phyloP scores from a whole-genome alignment of 2,329 filamentous ascomycete genomes.

The Bipolaris bicolor region DNA sequence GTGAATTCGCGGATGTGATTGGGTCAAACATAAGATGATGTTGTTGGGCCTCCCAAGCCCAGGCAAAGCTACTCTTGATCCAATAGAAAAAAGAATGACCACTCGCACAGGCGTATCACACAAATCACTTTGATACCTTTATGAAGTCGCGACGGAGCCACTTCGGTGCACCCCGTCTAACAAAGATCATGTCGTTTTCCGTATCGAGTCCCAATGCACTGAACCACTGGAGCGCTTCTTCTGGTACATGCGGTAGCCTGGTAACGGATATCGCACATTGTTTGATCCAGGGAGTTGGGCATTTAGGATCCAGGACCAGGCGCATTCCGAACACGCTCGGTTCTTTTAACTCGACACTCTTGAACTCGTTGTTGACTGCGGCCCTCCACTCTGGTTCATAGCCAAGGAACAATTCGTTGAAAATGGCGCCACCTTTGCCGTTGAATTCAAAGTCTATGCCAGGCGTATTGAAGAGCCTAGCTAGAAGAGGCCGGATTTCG shows the following conservation, averaged over 20 bases:
- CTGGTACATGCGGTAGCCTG: slow-evolving; percentile 15
- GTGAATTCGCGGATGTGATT: not conserved
- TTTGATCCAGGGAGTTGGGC: slow-evolving; percentile 11
- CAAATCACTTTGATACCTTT: slow-evolving; percentile 7
- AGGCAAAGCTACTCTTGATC: not conserved
- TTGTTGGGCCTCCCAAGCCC: not conserved
- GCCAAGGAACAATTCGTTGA: slow-evolving; percentile 17
- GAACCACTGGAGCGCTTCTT: slow-evolving; percentile 14
- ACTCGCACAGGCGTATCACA: not conserved
- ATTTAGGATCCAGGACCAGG: slow-evolving; percentile 14
- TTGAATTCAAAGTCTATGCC: slow-evolving; percentile 16
- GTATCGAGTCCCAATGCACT: slow-evolving; percentile 12
- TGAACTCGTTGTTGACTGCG: slow-evolving; percentile 12
- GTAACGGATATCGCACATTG: slow-evolving; percentile 15
- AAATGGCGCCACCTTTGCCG: slow-evolving; percentile 12
- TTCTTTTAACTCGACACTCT: slow-evolving; percentile 19
- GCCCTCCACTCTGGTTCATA: slow-evolving; percentile 12
- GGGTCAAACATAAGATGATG: not conserved
- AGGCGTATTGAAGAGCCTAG: slow-evolving; percentile 9
- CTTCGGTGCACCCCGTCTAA: slow-evolving; percentile 13
- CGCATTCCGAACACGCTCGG: slow-evolving; percentile 13
- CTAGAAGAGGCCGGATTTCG: slow-evolving; percentile 14
- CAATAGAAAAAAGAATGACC: not conserved
- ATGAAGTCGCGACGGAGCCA: slow-evolving; percentile 17
- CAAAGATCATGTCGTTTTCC: slow-evolving; percentile 21